Base-by-base conservation (phyloP, 495 filamentous ascomycete species). In the Venustampulla echinocandica region DNA sequence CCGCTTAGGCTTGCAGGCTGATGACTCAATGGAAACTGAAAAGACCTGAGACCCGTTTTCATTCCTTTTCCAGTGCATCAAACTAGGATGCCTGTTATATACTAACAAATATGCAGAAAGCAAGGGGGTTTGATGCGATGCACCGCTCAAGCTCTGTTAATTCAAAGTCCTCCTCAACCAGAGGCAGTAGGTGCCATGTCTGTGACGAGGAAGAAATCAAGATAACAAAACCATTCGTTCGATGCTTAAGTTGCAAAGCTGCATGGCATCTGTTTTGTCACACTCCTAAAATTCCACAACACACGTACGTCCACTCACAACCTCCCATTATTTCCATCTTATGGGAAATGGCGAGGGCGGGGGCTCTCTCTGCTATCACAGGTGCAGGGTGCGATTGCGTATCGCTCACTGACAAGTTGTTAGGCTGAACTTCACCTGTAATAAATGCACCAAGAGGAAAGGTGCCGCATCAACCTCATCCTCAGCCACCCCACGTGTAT, bases 11-110 rank as follows among this genome's bases (percentile, higher is more conserved):
- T 47, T 52, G 62, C 65, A 69, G 62, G 54, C 50, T 69, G 69
- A 69, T 53, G 63, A 64, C 54, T 57, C 44, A 47, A n/a, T 44
- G 56, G 57, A 61, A 64, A 72, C 70, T 75, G 70, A 75, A 73
- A 75, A 75, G 71, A 75, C 63, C 69, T 75, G 71, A 75, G 69
- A 67, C 66, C 32, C 33, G 23, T 52, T 23, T 34, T 2, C n/a
- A n/a, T 22, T 25, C 11, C 24, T 14, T 42, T 14, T 15, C 33
- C 5, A 14, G 13, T 35, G 33, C 24, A 43, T 17, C 14, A 4
- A 21, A 21, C 3, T 22, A 15, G 33, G 18, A 35, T 14, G 4
- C 13, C n/a, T 14, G n/a, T 15, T 35, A 15, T n/a, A 5, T 6
- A 10, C 5, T 14, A 14, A 37, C 22, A 46, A 23, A 53, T n/a